These are phyloP conservation scores for Leccinum holopus DNA, from an alignment of 1,284 basidiomycete species.

Conservation along the genomic window DNA sequence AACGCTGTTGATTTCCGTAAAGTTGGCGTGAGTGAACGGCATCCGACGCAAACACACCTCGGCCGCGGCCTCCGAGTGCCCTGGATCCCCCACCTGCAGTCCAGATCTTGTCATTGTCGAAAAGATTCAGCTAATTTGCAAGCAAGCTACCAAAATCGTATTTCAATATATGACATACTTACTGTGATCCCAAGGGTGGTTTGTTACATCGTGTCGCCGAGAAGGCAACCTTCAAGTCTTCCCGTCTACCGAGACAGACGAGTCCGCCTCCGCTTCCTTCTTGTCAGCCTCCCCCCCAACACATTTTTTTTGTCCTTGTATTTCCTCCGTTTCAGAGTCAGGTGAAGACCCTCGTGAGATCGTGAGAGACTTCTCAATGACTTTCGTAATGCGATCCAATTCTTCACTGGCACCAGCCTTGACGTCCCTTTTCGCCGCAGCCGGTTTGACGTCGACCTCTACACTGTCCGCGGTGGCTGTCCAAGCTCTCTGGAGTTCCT, in stretches of 20 bases:
- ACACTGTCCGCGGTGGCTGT: conserved; percentile 41
- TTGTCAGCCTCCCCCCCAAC: background rate
- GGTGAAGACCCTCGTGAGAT: conserved; percentile 17
- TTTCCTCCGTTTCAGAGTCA: conserved; percentile 1
- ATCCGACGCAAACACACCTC: background rate
- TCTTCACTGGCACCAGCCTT: conserved; percentile 27
- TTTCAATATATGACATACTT: background rate
- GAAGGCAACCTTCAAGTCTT: conserved; percentile 4
- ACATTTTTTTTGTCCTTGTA: background rate
- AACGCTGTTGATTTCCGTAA: background rate
- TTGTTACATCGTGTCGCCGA: background rate
- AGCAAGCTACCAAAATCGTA: background rate
- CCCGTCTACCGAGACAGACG: background rate
- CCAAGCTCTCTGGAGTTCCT: conserved; percentile 61
- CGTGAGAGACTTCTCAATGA: conserved; percentile 31
- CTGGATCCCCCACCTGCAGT: background rate
- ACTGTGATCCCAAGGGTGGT: background rate
- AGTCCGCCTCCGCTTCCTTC: conserved; percentile 2
- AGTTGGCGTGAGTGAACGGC: background rate
- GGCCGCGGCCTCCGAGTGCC: background rate
- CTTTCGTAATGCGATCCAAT: conserved; percentile 37
- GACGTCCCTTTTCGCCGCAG: conserved; percentile 12
- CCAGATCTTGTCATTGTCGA: background rate
- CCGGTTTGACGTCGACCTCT: conserved; percentile 21
- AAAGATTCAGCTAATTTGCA: background rate